A percentile compares a stretch with the other conserved stretches of the same genome.
Evolutionary conservation across 1,139 yeast genomes (phyloP).

Genomic region (Lodderomyces orthopsilosis): DNA sequence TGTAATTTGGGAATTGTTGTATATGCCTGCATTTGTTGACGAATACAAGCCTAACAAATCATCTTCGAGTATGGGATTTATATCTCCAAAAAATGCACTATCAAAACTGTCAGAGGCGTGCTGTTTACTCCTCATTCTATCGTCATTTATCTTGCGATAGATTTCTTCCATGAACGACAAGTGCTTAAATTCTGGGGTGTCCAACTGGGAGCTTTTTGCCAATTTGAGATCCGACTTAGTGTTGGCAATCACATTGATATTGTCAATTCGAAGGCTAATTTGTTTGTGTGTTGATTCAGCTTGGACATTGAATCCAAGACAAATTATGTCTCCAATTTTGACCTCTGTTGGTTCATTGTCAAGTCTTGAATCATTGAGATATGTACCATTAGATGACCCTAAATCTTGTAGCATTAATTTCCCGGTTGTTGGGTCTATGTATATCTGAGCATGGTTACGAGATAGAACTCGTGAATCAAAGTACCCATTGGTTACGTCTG

Average conservation of each 20-base stretch:
- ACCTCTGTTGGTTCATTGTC: constrained; percentile 64
- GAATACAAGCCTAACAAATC: constrained; percentile 55
- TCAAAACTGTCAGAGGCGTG: constrained; percentile 38
- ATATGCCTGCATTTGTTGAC: constrained; percentile 58
- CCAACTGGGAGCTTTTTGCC: constrained; percentile 9
- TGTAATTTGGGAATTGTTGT: constrained; percentile 59
- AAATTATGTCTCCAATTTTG: constrained; percentile 73
- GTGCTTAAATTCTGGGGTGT: constrained; percentile 38
- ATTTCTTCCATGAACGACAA: constrained; percentile 44
- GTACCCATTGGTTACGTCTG: constrained; percentile 82
- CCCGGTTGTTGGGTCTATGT: constrained; percentile 66
- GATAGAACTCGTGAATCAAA: constrained; percentile 92
- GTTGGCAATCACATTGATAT: constrained; percentile 57
- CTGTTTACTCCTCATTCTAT: not conserved
- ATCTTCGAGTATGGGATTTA: constrained; percentile 61
- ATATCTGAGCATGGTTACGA: constrained; percentile 90
- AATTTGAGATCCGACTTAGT: constrained; percentile 9
- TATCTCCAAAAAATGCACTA: constrained; percentile 78
- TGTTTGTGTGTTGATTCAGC: constrained; percentile 80
- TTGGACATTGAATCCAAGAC: constrained; percentile 89
- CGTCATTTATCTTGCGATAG: constrained; percentile 17
- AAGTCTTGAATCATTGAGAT: constrained; percentile 72
- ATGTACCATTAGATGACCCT: constrained; percentile 93
- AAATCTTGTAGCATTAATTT: constrained; percentile 77
- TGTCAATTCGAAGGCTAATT: constrained; percentile 77